A percentile compares a stretch with the other conserved stretches of the same genome.
These are phyloP conservation scores for Fusarium virguliforme DNA, from an alignment of 2,329 filamentous ascomycete species.

Conservation along the genomic window DNA sequence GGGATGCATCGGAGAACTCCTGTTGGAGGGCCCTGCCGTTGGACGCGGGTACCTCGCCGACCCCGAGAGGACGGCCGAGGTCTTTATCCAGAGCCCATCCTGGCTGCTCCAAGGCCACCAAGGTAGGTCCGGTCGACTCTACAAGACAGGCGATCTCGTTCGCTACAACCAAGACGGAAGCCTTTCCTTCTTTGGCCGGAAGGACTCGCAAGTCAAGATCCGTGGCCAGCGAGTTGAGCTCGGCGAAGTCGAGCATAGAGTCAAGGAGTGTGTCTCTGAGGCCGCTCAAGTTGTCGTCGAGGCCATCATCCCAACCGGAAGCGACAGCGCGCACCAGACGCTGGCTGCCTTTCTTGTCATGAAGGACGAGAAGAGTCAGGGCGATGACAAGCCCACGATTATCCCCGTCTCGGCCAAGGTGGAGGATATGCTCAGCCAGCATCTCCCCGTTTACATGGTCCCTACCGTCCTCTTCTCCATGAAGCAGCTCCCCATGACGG, in stretches of 20 bases:
- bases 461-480: constrained; percentile 30
- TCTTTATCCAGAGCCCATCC: constrained; percentile 52
- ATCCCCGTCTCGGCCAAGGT: not conserved
- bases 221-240: constrained; percentile 47
- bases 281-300: constrained; percentile 17
- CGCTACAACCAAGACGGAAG: constrained; percentile 35
- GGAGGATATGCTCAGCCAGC: not conserved
- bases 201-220: constrained; percentile 47
- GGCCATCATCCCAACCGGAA: constrained; percentile 10
- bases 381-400: not conserved
- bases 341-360: constrained; percentile 5
- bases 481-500: constrained; percentile 29
- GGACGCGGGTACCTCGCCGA: constrained; percentile 39
- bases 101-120: constrained; percentile 20
- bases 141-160: constrained; percentile 43
- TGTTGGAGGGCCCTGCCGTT: constrained; percentile 44
- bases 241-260: constrained; percentile 42
- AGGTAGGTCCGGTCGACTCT: constrained; percentile 33
- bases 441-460: constrained; percentile 37
- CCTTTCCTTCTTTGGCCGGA: constrained; percentile 37
- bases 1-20: constrained; percentile 43
- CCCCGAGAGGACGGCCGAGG: constrained; percentile 32
- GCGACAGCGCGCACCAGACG: not conserved
- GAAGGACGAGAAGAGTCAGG: not conserved
- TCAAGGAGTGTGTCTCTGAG: constrained; percentile 12